Base-by-base conservation (phyloP, 2,329 filamentous ascomycete species). In the Aspergillus amoenus region DNA sequence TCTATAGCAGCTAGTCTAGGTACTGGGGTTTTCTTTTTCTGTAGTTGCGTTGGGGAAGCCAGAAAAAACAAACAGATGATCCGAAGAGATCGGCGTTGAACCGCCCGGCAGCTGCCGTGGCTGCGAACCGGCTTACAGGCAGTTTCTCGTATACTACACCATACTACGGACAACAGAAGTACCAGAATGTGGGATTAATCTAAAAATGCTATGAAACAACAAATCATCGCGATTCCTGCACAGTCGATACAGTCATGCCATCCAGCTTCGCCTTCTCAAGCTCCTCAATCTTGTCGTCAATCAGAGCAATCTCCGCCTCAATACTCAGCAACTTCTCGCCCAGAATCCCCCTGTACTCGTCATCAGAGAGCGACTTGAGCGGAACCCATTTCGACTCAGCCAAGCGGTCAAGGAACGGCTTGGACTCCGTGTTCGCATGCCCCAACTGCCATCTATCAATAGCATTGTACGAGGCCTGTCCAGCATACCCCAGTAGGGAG, bases 261-360 rank as follows among this genome's bases (percentile, higher is more conserved):
- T 41, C 56, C 7, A 52, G 24, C 39, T 64, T 68, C 30, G 63
- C 59, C 39, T 67, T 68, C 64, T 75, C 77, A 27, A 87, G 68
- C 40, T 75, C 78, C 47, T 80, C 82, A 63, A 94, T 90, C 67
- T 85, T 86, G 53, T 93, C 90, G 66, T 94, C 89, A 37, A 93
- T 79, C 5, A 94, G 72, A 0, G 89, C 86, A 71, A 94, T 91
- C 60, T 93, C 88, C 1, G 84, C 88, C 62, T 94, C 88, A 3
- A 93, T 76, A 60, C 79, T 82, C 24, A 93, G 70, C 41, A 91
- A 75, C 73, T 88, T 91, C 70, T 93, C 88, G 30, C 81, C 78
- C 66, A 94, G 78, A 75, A 91, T 85, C 1, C 81, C 76, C 57
- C 83, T 82, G 68, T 94, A 94, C 64, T 94, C 86, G 24, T 88